Percentiles rank a stretch among this genome's conserved stretches.
These are phyloP conservation scores for Teunomyces barrocoloradensis DNA, from an alignment of 805 yeast genomes.

Conservation along the genomic window DNA sequence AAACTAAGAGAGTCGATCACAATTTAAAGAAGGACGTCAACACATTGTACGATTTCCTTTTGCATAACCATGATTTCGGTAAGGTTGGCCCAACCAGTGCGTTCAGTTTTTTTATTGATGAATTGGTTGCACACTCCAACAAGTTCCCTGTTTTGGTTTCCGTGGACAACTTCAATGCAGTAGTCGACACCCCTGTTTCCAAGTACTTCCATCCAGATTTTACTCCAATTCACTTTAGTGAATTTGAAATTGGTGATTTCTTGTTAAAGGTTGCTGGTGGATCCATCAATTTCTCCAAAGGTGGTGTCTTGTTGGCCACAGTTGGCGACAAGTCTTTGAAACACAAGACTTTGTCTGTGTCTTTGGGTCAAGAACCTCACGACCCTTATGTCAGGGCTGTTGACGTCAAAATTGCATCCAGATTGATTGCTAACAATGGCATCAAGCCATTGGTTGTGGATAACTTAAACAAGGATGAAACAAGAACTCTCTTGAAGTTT, in stretches of 20 bases:
- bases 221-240: constrained; percentile 53
- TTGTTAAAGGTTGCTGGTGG: constrained; percentile 58
- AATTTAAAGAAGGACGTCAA: constrained; percentile 32
- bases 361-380: constrained; percentile 49
- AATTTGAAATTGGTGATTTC: constrained; percentile 62
- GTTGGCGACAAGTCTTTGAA: constrained; percentile 52
- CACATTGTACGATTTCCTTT: constrained; percentile 21
- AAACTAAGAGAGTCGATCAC: constrained; percentile 29
- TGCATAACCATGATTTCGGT: constrained; percentile 37
- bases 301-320: constrained; percentile 66
- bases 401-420: constrained; percentile 54
- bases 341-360: constrained; percentile 53
- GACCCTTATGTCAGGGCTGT: constrained; percentile 58
- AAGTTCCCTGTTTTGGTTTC: constrained; percentile 61
- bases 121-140: constrained; percentile 48
- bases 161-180: constrained; percentile 70
- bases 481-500: constrained; percentile 29
- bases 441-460: constrained; percentile 24
- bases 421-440: constrained; percentile 39
- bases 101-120: constrained; percentile 53
- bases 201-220: constrained; percentile 59
- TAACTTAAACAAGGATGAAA: constrained; percentile 29
- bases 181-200: constrained; percentile 54
- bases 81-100: constrained; percentile 40
- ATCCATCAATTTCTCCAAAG: constrained; percentile 47